A percentile compares a stretch with the other conserved stretches of the same genome.
Conservation (phyloP, 805 yeast species). For the Saccharomycopsis microspora region DNA sequence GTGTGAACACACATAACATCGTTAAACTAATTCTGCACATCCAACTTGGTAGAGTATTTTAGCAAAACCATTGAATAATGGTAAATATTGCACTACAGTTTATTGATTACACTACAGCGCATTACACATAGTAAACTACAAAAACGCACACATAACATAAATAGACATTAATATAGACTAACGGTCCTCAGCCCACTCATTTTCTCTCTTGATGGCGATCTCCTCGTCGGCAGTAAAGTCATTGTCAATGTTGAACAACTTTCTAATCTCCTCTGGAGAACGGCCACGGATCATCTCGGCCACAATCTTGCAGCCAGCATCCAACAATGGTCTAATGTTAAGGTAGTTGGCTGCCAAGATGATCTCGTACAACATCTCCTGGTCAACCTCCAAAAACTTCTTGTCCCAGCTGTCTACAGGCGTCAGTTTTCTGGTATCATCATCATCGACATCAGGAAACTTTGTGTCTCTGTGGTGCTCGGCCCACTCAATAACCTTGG, state of each 20-base stretch:
- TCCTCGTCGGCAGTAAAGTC: constrained; percentile 84
- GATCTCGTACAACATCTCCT: constrained; percentile 75
- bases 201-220: constrained; percentile 77
- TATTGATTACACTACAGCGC: no score
- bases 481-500: constrained; percentile 93
- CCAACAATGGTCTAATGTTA: constrained; percentile 63
- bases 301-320: constrained; percentile 71
- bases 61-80: no score
- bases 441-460: constrained; percentile 73
- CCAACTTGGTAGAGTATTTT: no score
- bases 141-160: no score
- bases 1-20: no score
- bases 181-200: constrained; percentile 88
- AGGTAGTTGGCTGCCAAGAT: constrained; percentile 73
- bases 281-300: constrained; percentile 79
- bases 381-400: constrained; percentile 88
- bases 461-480: constrained; percentile 80
- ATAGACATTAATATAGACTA: constrained; percentile 19
- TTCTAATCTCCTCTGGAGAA: constrained; percentile 70
- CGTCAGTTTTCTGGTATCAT: constrained; percentile 75
- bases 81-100: no score
- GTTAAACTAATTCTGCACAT: no score
- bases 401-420: constrained; percentile 96
- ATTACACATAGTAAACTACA: no score
- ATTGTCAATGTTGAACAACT: constrained; percentile 69